These are phyloP conservation scores for Gomphus bonarii DNA, from an alignment of 1,284 basidiomycete genomes.

Conservation along the genomic window DNA sequence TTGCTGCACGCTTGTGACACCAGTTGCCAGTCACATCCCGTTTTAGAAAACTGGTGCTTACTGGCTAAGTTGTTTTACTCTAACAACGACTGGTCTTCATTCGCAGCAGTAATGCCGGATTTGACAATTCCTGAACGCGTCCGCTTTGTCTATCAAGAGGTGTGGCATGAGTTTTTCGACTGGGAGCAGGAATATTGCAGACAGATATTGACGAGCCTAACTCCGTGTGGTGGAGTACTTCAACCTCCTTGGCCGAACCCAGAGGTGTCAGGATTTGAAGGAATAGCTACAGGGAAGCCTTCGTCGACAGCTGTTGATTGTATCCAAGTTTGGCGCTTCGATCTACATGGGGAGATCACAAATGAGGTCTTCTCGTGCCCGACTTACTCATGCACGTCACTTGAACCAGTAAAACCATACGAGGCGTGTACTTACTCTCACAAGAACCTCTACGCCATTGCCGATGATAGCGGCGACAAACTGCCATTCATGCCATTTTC, in stretches of 20 bases:
- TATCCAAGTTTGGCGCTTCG: not conserved
- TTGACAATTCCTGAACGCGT: constrained; percentile 1
- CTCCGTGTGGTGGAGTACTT: not conserved
- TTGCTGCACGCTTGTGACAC: no score
- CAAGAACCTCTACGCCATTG: constrained; percentile 36
- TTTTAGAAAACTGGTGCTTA: no score
- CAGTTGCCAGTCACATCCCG: no score
- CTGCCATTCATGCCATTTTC: constrained; percentile 50
- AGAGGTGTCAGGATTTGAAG: not conserved
- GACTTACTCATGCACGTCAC: constrained; percentile 1
- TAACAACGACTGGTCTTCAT: no score
- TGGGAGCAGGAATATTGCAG: constrained; percentile 6
- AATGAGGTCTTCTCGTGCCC: not conserved
- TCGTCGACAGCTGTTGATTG: not conserved
- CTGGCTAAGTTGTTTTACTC: no score
- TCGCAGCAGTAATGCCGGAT: not conserved
- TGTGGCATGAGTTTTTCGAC: constrained; percentile 7
- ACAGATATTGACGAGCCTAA: not conserved
- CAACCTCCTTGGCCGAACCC: not conserved
- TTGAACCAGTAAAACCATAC: constrained; percentile 23
- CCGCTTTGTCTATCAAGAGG: constrained; percentile 1
- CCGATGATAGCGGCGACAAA: constrained; percentile 39
- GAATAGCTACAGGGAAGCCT: not conserved
- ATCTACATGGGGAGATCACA: not conserved
- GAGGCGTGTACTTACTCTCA: constrained; percentile 39